Conservation (phyloP, 805 yeast genomes). For the Cyberlindnera mississippiensis region DNA sequence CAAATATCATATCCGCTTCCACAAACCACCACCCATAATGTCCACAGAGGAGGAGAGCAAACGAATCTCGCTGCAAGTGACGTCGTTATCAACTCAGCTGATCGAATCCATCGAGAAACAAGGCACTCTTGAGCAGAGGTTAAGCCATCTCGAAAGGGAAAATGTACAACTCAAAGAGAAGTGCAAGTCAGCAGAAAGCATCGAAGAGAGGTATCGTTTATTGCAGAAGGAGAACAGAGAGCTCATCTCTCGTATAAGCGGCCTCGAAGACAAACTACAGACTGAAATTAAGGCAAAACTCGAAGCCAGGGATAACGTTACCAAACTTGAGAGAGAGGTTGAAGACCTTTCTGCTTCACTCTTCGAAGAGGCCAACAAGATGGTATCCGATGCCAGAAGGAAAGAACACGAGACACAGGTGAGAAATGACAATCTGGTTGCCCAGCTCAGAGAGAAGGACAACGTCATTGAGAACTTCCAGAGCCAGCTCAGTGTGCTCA, state of each 20-base stretch:
- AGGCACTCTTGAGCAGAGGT: constrained; percentile 49
- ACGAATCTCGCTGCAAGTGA: constrained; percentile 51
- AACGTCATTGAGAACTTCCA: constrained; percentile 58
- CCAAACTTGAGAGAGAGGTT: constrained; percentile 63
- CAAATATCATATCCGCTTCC: background rate
- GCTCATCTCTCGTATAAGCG: constrained; percentile 31
- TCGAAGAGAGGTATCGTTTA: constrained; percentile 25
- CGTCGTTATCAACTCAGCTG: constrained; percentile 53
- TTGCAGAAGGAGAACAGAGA: constrained; percentile 30
- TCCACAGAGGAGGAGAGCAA: constrained; percentile 32
- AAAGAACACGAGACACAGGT: constrained; percentile 57
- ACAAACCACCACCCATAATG: background rate
- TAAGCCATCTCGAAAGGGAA: constrained; percentile 38
- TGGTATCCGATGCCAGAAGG: constrained; percentile 76
- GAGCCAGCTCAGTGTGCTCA: constrained; percentile 64
- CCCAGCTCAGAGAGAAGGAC: constrained; percentile 65
- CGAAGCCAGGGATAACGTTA: constrained; percentile 55
- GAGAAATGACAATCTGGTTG: constrained; percentile 51
- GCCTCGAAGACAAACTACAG: constrained; percentile 30
- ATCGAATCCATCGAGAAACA: constrained; percentile 58
- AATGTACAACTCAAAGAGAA: constrained; percentile 28
- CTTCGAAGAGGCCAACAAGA: constrained; percentile 79
- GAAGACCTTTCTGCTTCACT: constrained; percentile 75
- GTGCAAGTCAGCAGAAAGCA: constrained; percentile 15
- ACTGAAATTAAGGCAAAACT: constrained; percentile 35